Conservation (phyloP, 495 filamentous ascomycete genomes). For the Hyaloscypha bicolor region DNA sequence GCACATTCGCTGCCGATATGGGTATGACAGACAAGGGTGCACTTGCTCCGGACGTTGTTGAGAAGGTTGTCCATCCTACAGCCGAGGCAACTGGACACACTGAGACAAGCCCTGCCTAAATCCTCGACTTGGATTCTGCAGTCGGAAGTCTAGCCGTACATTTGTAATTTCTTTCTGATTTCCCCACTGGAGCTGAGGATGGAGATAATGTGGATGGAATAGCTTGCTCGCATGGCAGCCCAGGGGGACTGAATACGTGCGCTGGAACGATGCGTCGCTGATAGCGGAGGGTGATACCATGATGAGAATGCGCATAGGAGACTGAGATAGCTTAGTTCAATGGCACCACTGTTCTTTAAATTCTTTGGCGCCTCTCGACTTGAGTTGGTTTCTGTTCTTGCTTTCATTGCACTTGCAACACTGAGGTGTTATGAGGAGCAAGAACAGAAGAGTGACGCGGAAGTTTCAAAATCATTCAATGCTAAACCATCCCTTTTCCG, state of each 20-base stretch:
- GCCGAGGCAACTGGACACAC: background rate
- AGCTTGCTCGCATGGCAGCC: too few species aligned
- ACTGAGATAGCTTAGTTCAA: conserved; percentile 11
- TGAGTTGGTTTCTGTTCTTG: background rate
- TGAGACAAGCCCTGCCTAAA: conserved; percentile 8
- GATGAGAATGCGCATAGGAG: background rate
- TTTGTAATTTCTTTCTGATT: background rate
- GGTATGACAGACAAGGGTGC: conserved; percentile 24
- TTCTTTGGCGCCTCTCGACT: background rate
- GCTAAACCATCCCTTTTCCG: too few species aligned
- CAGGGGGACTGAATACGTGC: background rate
- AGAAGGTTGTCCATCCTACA: conserved; percentile 8
- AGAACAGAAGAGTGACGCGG: too few species aligned
- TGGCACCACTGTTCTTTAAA: background rate
- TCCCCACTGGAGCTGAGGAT: background rate
- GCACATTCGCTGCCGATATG: conserved; percentile 69
- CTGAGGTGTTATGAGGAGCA: too few species aligned
- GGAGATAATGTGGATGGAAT: background rate
- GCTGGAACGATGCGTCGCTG: background rate
- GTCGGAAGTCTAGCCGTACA: conserved; percentile 3
- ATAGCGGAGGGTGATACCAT: conserved; percentile 2
- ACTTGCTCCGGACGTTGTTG: conserved; percentile 6
- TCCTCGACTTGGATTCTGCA: conserved; percentile 2
- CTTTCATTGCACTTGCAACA: background rate
- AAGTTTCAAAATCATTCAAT: too few species aligned